Base-by-base conservation (phyloP, 2,329 filamentous ascomycete genomes). In the Neonectria ditissima region DNA sequence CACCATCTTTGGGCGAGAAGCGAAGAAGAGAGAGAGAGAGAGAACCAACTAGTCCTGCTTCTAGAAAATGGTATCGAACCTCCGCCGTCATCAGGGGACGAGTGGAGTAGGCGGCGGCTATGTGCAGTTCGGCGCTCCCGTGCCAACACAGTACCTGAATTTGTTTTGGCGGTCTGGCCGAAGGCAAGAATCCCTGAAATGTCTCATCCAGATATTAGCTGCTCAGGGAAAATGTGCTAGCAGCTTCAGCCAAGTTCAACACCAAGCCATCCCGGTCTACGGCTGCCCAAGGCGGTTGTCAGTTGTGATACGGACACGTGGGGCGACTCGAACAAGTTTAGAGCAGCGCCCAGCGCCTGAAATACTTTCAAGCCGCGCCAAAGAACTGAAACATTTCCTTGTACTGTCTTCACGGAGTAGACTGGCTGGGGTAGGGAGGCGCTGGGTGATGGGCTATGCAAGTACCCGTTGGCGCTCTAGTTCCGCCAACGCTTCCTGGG, bases 401-500 rank as follows among this genome's bases (percentile, higher is more conserved):
- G 68, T 66, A 70, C 69, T 63, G 55, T 57, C 62, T 59, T 73
- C 59, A 71, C 61, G 43, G 65, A 66, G 65, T 60, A 50, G 65
- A 61, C 70, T 64, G 65, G 58, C 70, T 64, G 65, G 66, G 70
- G 69, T 63, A 63, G 58, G 65, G 32, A 50, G 57, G 62, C 59
- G 64, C 65, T 72, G 64, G 63, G 66, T 59, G 66, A 71, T 70
- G 67, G 62, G 57, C 48, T 44, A 74, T 74, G 72, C 72, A 74
- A 65, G 63, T 58, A 73, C 44, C 71, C 72, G 71, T 55, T 55
- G 65, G 70, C 66, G 62, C 70, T 64, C 68, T 66, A 65, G 50
- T 65, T 63, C 60, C 61, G 59, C 63, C 60, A 63, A 67, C 64
- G 65, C 60, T 59, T 60, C 61, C 59, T 67, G 67, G 69, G 64